Percentiles rank a stretch among this genome's conserved stretches.
Evolutionary conservation across 257 asterid genomes (phyloP).

Genomic region (Thymus mandschuricus): DNA sequence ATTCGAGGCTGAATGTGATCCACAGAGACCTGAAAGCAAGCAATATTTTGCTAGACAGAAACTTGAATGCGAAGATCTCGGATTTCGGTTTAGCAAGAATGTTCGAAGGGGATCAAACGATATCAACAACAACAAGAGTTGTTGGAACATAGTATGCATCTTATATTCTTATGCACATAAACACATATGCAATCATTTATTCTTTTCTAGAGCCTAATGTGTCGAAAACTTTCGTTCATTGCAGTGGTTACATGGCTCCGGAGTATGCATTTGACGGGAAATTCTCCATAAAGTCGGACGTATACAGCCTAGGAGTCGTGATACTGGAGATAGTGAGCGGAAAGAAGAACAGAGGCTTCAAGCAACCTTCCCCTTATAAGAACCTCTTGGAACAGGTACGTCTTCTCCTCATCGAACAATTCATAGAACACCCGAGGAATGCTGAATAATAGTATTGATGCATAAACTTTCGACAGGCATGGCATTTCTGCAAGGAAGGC

Average conservation of each 20-base stretch:
- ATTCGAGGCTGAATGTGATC: constrained; percentile 25
- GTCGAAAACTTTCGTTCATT: not conserved
- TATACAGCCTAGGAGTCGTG: constrained; percentile 28
- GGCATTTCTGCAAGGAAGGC: constrained; percentile 28
- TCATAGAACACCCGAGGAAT: not conserved
- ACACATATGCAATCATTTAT: not conserved
- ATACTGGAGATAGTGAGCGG: constrained; percentile 22
- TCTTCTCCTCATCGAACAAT: not conserved
- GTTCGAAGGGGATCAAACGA: constrained; percentile 30
- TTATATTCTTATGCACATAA: not conserved
- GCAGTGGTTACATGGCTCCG: constrained; percentile 37
- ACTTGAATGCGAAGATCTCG: constrained; percentile 27
- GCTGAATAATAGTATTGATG: not conserved
- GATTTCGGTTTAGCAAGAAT: constrained; percentile 36
- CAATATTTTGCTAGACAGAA: constrained; percentile 20
- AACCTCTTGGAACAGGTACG: constrained; percentile 21
- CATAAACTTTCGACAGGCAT: constrained; percentile 15
- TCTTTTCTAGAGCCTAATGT: not conserved
- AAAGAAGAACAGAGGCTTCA: constrained; percentile 26
- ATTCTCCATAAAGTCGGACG: constrained; percentile 30
- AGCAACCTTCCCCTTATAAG: constrained; percentile 14
- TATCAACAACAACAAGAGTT: constrained; percentile 29
- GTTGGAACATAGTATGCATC: constrained; percentile 34
- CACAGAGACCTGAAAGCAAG: constrained; percentile 27
- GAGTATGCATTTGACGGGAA: constrained; percentile 32